Evolutionary conservation across 1,139 yeast genomes (phyloP).

Genomic region (Taiozyma onychis): DNA sequence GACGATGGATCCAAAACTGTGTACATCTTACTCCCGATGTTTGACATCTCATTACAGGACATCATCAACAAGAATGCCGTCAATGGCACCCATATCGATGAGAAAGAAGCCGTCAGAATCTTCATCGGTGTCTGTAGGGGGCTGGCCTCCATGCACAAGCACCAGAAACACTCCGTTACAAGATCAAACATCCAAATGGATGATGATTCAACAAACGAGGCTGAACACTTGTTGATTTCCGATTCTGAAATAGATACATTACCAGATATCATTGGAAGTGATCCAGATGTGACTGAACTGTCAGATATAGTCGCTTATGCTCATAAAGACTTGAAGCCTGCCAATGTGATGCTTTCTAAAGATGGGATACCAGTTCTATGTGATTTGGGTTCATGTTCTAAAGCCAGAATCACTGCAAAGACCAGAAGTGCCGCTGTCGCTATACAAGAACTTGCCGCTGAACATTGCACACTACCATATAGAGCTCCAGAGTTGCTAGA

Average conservation of each 20-base stretch:
- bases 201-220: constrained; percentile 3
- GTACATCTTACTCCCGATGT: constrained; percentile 75
- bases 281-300: constrained; percentile 40
- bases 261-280: neutral
- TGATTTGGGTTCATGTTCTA: constrained; percentile 77
- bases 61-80: constrained; percentile 59
- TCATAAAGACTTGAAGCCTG: constrained; percentile 85
- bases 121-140: constrained; percentile 73
- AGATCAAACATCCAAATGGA: constrained; percentile 1
- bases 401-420: constrained; percentile 50
- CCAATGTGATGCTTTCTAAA: constrained; percentile 74
- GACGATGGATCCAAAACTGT: constrained; percentile 75
- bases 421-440: constrained; percentile 69
- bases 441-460: constrained; percentile 76
- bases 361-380: constrained; percentile 75
- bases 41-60: constrained; percentile 70
- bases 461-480: constrained; percentile 82
- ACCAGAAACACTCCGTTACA: constrained; percentile 28
- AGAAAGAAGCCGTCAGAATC: constrained; percentile 53
- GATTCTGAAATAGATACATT: constrained; percentile 6
- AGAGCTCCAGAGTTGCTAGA: constrained; percentile 88
- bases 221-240: constrained; percentile 2
- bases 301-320: constrained; percentile 67
- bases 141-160: constrained; percentile 68
- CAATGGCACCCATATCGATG: constrained; percentile 47